Percentiles rank a stretch among this genome's conserved stretches.
phyloP scores from a whole-genome alignment of 352 stramenopile genomes.

The Phytophthora sp. region DNA sequence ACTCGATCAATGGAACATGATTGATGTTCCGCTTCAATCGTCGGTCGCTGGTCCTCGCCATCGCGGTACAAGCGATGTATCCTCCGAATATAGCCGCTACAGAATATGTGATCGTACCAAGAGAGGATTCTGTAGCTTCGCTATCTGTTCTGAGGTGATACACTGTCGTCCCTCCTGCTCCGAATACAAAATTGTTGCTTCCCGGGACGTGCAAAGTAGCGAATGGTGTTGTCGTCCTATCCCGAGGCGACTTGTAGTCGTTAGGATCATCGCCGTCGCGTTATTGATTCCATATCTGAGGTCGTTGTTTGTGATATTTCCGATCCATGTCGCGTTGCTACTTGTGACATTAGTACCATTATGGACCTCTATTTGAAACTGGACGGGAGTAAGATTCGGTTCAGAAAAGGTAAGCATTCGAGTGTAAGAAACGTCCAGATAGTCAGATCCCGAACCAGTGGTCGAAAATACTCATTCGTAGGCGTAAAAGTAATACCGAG shows the following conservation, averaged over 20 bases:
- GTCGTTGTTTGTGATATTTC: constrained; percentile 3
- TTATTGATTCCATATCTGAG: constrained; percentile 8
- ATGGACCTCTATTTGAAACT: too few relatives aligned
- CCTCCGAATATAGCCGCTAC: not conserved
- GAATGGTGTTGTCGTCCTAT: not conserved
- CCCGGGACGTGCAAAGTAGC: not conserved
- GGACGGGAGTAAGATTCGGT: not conserved
- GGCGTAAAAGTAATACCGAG: not conserved
- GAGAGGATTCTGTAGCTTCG: too few relatives aligned
- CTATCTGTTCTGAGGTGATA: too few relatives aligned
- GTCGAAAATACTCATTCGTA: too few relatives aligned
- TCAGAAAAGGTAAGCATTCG: not conserved
- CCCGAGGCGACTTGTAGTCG: not conserved
- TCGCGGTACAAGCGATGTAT: not conserved
- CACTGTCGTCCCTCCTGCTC: too few relatives aligned
- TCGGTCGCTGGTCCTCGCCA: constrained; percentile 12
- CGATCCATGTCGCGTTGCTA: constrained; percentile 2
- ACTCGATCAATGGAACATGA: constrained; percentile 1
- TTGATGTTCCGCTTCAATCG: not conserved
- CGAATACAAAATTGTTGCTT: too few relatives aligned
- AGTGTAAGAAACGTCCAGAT: not conserved
- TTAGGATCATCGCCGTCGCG: constrained; percentile 8
- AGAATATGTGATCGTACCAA: not conserved
- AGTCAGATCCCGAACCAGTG: not conserved
- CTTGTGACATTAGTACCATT: not conserved